Evolutionary conservation across 768 basidiomycete genomes (phyloP).

Genomic region (Mycena vitilis): DNA sequence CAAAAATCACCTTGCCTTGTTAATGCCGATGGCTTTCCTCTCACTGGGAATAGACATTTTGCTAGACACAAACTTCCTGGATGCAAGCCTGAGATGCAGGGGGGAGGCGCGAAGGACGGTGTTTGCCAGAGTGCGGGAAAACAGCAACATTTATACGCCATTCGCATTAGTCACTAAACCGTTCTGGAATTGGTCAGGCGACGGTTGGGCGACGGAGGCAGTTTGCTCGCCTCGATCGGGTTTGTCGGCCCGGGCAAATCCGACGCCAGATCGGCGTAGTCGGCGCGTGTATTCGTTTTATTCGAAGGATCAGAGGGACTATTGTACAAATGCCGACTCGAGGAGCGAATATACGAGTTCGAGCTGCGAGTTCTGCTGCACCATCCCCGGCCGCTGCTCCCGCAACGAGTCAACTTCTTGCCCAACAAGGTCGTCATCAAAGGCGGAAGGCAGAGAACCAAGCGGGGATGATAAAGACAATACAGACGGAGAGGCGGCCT

Average conservation of each 20-base stretch:
- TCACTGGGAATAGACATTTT: conserved; percentile 31
- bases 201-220: too few species aligned
- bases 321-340: conserved; percentile 40
- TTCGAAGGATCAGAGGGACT: neutral
- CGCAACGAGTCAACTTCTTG: conserved; percentile 82
- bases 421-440: conserved; percentile 68
- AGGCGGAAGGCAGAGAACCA: conserved; percentile 62
- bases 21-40: conserved; percentile 27
- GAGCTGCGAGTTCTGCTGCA: conserved; percentile 76
- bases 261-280: too few species aligned
- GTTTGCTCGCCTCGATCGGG: too few species aligned
- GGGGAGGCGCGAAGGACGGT: conserved; percentile 13
- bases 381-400: conserved; percentile 88
- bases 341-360: conserved; percentile 74
- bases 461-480: conserved; percentile 62
- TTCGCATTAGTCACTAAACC: too few species aligned
- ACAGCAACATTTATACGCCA: conserved; percentile 2
- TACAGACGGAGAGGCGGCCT: conserved; percentile 45
- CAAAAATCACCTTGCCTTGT: conserved; percentile 51
- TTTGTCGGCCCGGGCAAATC: too few species aligned
- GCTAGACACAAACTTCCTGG: conserved; percentile 1
- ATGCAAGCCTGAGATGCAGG: conserved; percentile 11
- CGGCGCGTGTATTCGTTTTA: too few species aligned
- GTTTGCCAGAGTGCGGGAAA: conserved; percentile 23
- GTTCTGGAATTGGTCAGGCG: conserved; percentile 1